Percentiles rank a stretch among this genome's conserved stretches.
These are phyloP conservation scores for Leucocoprinus sp. DNA, from an alignment of 768 basidiomycete species.

Conservation along the genomic window DNA sequence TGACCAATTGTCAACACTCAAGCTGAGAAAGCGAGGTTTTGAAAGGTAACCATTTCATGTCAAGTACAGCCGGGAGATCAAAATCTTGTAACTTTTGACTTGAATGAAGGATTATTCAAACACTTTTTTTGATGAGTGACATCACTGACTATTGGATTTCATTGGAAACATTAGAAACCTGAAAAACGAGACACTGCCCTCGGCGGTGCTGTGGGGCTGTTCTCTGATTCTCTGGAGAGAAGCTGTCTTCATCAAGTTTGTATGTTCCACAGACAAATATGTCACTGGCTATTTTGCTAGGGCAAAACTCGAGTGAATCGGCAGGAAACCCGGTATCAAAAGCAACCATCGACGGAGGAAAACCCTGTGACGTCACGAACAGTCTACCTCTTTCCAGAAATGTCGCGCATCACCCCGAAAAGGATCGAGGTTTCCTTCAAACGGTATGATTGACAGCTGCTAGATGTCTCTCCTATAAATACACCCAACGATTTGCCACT, in stretches of 20 bases:
- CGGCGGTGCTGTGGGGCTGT: conserved; percentile 28
- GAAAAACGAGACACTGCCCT: conserved; percentile 71
- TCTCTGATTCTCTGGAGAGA: conserved; percentile 10
- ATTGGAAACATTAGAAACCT: conserved; percentile 24
- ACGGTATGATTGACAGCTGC: neutral
- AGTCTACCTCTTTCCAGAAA: neutral
- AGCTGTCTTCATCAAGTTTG: conserved; percentile 47
- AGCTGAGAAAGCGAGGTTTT: neutral
- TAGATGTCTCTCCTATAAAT: conserved; percentile 6
- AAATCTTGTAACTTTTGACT: conserved; percentile 62
- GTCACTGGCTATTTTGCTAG: conserved; percentile 45
- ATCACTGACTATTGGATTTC: conserved; percentile 27
- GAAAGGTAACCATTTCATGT: conserved; percentile 83
- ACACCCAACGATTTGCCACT: neutral
- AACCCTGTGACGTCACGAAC: conserved; percentile 3
- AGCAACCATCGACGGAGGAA: conserved; percentile 5
- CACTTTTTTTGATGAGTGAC: neutral
- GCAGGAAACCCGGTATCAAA: conserved; percentile 77
- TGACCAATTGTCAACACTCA: conserved; percentile 21
- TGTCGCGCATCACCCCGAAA: neutral
- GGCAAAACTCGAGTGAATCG: conserved; percentile 89
- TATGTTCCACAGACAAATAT: conserved; percentile 91
- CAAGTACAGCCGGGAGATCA: conserved; percentile 73
- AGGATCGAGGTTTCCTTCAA: neutral
- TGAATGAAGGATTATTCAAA: neutral